Evolutionary conservation across 768 basidiomycete species (phyloP).

Genomic region (Leccinum longicurvipes): DNA sequence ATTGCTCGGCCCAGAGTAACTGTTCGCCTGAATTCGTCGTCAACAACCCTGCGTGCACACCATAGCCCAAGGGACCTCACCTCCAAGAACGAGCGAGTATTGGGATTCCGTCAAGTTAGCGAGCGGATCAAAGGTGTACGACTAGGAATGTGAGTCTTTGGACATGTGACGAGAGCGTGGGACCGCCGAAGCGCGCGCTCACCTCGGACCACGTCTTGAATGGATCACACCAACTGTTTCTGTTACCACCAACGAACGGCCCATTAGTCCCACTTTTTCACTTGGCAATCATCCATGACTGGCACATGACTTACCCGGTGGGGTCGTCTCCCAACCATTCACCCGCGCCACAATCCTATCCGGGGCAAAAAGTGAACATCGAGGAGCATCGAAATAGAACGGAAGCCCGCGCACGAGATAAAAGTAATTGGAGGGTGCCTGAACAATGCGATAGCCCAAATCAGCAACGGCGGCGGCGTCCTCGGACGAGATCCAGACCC

Average conservation of each 20-base stretch:
- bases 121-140: constrained; percentile 51
- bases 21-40: constrained; percentile 29
- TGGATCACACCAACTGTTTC: constrained; percentile 48
- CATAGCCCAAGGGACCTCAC: constrained; percentile 9
- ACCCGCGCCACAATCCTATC: constrained; percentile 47
- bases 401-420: constrained; percentile 37
- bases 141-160: constrained; percentile 21
- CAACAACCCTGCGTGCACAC: not conserved
- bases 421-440: constrained; percentile 50
- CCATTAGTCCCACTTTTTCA: not conserved
- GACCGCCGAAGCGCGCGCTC: constrained; percentile 10
- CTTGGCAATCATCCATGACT: not conserved
- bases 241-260: constrained; percentile 5
- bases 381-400: not conserved
- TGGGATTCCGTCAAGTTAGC: constrained; percentile 38
- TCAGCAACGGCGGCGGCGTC: constrained; percentile 39
- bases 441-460: constrained; percentile 43
- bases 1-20: constrained; percentile 48
- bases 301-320: constrained; percentile 24
- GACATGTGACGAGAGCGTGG: constrained; percentile 3
- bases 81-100: constrained; percentile 37
- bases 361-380: not conserved
- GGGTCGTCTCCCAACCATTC: constrained; percentile 41
- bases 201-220: constrained; percentile 53
- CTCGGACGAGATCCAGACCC: constrained; percentile 46